Evolutionary conservation across 1,284 basidiomycete species (phyloP).

Genomic region (Cutaneotrichosporon sp.): DNA sequence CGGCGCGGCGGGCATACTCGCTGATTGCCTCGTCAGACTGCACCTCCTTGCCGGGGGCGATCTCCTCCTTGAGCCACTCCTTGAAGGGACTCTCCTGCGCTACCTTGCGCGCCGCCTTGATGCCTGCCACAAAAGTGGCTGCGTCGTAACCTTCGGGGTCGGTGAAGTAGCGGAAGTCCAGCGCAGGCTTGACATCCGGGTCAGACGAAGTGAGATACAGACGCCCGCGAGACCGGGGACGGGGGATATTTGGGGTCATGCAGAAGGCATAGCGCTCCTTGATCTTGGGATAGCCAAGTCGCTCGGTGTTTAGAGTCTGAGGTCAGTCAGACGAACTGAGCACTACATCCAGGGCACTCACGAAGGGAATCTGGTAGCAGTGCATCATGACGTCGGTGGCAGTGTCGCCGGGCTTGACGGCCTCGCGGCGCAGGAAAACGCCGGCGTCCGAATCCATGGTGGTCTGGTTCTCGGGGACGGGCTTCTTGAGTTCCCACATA

Average conservation of each 20-base stretch:
- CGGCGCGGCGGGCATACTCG: conserved; percentile 20
- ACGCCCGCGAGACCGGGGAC: conserved; percentile 13
- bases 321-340: too few relatives aligned
- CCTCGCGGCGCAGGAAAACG: conserved; percentile 19
- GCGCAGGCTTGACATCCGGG: conserved; percentile 18
- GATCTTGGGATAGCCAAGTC: conserved; percentile 15
- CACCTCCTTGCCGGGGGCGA: conserved; percentile 10
- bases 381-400: conserved; percentile 23
- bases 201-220: conserved; percentile 12
- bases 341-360: not conserved
- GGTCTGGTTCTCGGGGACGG: conserved; percentile 16
- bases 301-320: conserved; percentile 20
- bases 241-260: conserved; percentile 23
- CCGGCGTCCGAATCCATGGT: conserved; percentile 22
- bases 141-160: conserved; percentile 21
- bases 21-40: conserved; percentile 17
- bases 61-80: conserved; percentile 19
- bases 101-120: conserved; percentile 17
- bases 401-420: conserved; percentile 5
- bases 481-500: conserved; percentile 20
- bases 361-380: conserved; percentile 23
- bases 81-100: conserved; percentile 18
- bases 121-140: conserved; percentile 16
- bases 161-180: conserved; percentile 23
- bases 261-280: conserved; percentile 19